Conservation (phyloP, 331 rosid species). For the Pyracantha coccinea region DNA sequence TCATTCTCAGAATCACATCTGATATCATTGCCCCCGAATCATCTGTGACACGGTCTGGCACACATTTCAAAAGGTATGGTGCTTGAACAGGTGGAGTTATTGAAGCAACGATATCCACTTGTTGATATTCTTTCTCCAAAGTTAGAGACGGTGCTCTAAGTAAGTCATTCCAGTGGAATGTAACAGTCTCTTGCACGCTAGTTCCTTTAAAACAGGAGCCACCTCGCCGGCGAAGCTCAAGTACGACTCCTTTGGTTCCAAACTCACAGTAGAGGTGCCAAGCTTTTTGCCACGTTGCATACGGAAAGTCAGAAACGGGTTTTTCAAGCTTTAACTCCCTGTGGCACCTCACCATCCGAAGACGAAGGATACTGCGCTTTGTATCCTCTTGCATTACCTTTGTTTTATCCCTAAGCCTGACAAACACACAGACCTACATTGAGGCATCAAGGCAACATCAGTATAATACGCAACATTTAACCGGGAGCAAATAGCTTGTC, state of each 20-base stretch:
- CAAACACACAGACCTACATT: constrained; percentile 60
- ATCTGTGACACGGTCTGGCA: constrained; percentile 87
- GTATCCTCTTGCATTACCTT: constrained; percentile 37
- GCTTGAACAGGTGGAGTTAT: constrained; percentile 91
- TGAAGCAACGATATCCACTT: constrained; percentile 45
- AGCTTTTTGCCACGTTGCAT: constrained; percentile 61
- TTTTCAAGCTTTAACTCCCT: constrained; percentile 65
- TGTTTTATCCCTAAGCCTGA: constrained; percentile 40
- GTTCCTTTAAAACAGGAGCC: constrained; percentile 58
- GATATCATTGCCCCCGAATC: constrained; percentile 91
- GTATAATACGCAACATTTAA: too few relatives aligned
- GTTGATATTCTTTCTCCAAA: constrained; percentile 46
- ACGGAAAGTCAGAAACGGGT: constrained; percentile 35
- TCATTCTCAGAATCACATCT: constrained; percentile 73
- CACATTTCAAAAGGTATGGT: constrained; percentile 86
- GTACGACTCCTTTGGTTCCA: constrained; percentile 65
- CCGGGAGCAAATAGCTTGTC: too few relatives aligned
- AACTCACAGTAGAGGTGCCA: constrained; percentile 91
- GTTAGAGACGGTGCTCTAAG: constrained; percentile 64
- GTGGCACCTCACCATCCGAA: constrained; percentile 65
- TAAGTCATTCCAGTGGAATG: constrained; percentile 73
- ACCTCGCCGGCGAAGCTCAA: constrained; percentile 44
- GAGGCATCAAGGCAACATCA: constrained; percentile 10
- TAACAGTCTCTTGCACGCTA: constrained; percentile 27
- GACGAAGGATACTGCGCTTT: constrained; percentile 37